Evolutionary conservation across 2,329 filamentous ascomycete genomes (phyloP).

Genomic region (Penicillium sp.): DNA sequence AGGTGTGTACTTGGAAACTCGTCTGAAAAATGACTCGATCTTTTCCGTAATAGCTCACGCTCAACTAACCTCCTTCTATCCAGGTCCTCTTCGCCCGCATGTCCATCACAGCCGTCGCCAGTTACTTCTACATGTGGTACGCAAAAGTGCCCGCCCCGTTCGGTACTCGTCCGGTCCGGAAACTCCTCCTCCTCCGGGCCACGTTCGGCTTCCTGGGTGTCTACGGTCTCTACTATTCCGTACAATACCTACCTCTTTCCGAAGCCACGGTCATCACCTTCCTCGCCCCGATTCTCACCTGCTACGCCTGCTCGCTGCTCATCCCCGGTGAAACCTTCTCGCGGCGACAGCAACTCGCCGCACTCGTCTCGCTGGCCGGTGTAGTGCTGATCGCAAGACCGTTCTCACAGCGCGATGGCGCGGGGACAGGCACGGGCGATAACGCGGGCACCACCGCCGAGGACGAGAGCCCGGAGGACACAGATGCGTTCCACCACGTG

Average conservation of each 20-base stretch:
- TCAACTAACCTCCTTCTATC: neutral
- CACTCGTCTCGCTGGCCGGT: constrained; percentile 73
- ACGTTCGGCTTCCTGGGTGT: constrained; percentile 76
- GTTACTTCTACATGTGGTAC: constrained; percentile 74
- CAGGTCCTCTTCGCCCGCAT: constrained; percentile 79
- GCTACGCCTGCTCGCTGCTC: constrained; percentile 77
- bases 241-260: constrained; percentile 79
- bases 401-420: constrained; percentile 29
- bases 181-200: constrained; percentile 69
- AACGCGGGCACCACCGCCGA: constrained; percentile 22
- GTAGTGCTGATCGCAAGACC: constrained; percentile 84
- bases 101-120: constrained; percentile 69
- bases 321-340: constrained; percentile 75
- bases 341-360: constrained; percentile 74
- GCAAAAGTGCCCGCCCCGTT: constrained; percentile 69
- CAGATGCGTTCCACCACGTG: constrained; percentile 66
- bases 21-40: no score
- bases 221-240: constrained; percentile 74
- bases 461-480: constrained; percentile 36
- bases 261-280: constrained; percentile 92
- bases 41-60: neutral
- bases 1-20: constrained; percentile 46
- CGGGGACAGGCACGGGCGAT: constrained; percentile 19
- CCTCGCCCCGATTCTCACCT: constrained; percentile 75
- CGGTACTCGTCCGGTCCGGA: constrained; percentile 67